phyloP scores from a whole-genome alignment of 768 basidiomycete species.

The Hydnum rufescens region DNA sequence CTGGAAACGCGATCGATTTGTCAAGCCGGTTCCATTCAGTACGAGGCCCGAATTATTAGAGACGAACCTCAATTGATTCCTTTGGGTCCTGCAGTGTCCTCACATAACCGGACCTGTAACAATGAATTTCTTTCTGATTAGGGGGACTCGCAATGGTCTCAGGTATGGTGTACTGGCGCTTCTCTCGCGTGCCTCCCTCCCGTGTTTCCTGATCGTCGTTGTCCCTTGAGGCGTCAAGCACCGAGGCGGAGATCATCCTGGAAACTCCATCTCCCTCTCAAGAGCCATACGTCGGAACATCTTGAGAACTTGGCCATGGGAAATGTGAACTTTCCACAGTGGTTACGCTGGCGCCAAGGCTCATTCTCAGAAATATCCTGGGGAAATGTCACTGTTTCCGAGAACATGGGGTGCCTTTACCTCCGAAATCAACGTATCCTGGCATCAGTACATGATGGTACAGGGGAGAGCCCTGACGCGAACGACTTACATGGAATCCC shows the following conservation, averaged over 20 bases:
- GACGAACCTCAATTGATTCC: background rate
- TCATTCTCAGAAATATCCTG: conserved; percentile 71
- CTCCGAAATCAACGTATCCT: conserved; percentile 45
- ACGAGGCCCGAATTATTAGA: conserved; percentile 18
- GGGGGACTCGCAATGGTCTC: conserved; percentile 77
- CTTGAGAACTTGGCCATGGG: conserved; percentile 85
- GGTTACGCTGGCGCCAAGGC: conserved; percentile 77
- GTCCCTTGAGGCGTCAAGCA: conserved; percentile 77
- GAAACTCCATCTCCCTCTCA: conserved; percentile 39
- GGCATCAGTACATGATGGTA: conserved; percentile 72
- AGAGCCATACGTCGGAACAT: conserved; percentile 65
- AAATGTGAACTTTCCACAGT: conserved; percentile 95
- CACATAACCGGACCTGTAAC: conserved; percentile 57
- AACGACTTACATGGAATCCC: background rate
- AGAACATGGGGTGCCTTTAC: conserved; percentile 57
- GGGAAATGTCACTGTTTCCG: conserved; percentile 52
- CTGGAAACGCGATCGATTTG: conserved; percentile 32
- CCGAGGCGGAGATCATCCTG: conserved; percentile 68
- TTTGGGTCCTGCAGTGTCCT: conserved; percentile 40
- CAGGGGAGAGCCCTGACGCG: too few relatives aligned
- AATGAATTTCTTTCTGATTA: conserved; percentile 70
- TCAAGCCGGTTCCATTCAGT: conserved; percentile 53
- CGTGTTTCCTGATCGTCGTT: conserved; percentile 32
- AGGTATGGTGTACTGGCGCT: conserved; percentile 24
- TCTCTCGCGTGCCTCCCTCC: background rate